Percentiles rank a stretch among this genome's conserved stretches.
phyloP scores from a whole-genome alignment of 441 rosid genomes.

The Syzygium syzygioides region DNA sequence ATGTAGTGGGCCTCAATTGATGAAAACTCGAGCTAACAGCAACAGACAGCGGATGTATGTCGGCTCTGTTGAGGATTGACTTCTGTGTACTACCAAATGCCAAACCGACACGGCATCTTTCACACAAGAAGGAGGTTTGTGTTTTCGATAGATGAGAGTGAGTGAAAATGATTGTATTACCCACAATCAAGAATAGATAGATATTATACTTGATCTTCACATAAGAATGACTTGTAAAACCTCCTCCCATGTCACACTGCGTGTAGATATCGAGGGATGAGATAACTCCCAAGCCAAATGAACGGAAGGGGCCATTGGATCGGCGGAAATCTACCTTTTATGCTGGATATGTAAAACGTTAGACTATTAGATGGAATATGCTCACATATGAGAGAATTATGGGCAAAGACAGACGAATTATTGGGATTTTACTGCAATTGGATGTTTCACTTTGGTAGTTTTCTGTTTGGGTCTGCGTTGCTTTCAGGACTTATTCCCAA shows the following conservation, averaged over 20 bases:
- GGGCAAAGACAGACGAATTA: background rate
- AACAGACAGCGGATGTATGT: background rate
- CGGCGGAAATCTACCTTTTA: background rate
- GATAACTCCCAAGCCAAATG: background rate
- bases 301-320: background rate
- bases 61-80: background rate
- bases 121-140: background rate
- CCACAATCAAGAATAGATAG: fast-evolving
- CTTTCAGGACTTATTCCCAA: background rate
- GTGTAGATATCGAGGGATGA: background rate
- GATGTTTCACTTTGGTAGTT: background rate
- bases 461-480: background rate
- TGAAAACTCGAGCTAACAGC: background rate
- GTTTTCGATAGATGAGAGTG: fast-evolving
- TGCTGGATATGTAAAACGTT: background rate
- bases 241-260: background rate
- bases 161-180: background rate
- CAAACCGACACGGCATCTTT: fast-evolving
- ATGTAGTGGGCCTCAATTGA: background rate
- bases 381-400: background rate
- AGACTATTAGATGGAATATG: background rate
- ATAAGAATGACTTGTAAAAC: background rate
- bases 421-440: background rate
- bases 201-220: background rate
- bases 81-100: background rate